These are phyloP conservation scores for Cystobasidiaceae sp. DNA, from an alignment of 1,284 basidiomycete species.

Conservation along the genomic window DNA sequence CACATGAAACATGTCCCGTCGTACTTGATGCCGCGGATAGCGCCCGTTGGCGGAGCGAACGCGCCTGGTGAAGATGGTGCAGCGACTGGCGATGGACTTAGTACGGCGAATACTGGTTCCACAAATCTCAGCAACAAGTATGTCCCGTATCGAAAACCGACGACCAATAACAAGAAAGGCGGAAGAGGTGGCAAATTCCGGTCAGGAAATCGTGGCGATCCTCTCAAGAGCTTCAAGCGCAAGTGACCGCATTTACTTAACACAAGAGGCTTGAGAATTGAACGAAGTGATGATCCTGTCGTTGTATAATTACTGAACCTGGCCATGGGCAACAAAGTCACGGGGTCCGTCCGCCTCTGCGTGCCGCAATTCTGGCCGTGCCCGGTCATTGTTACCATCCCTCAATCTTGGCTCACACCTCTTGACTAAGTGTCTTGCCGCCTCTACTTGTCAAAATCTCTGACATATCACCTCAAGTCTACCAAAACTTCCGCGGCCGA, in stretches of 20 bases:
- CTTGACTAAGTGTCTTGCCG: no score
- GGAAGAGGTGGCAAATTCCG: conserved; percentile 56
- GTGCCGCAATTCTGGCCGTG: no score
- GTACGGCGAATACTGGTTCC: conserved; percentile 35
- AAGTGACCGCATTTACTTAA: conserved; percentile 36
- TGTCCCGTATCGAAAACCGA: conserved; percentile 65
- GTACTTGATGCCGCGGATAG: conserved; percentile 83
- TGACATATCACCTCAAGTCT: no score
- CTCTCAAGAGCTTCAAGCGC: conserved; percentile 65
- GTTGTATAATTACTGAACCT: no score
- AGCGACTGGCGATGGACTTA: conserved; percentile 36
- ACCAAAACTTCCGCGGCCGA: no score
- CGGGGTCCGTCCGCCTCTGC: no score
- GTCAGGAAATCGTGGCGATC: conserved; percentile 59
- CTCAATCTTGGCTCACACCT: no score
- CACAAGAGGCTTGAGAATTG: no score
- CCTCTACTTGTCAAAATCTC: no score
- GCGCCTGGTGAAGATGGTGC: background rate
- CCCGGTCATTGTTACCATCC: no score
- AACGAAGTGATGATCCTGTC: no score
- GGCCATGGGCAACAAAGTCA: no score
- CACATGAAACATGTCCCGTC: conserved; percentile 96
- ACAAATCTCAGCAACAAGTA: conserved; percentile 52
- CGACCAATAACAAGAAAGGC: conserved; percentile 49
- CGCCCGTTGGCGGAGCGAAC: conserved; percentile 47